Base-by-base conservation (phyloP, 352 stramenopile genomes). In the Phytophthora pluvialis region DNA sequence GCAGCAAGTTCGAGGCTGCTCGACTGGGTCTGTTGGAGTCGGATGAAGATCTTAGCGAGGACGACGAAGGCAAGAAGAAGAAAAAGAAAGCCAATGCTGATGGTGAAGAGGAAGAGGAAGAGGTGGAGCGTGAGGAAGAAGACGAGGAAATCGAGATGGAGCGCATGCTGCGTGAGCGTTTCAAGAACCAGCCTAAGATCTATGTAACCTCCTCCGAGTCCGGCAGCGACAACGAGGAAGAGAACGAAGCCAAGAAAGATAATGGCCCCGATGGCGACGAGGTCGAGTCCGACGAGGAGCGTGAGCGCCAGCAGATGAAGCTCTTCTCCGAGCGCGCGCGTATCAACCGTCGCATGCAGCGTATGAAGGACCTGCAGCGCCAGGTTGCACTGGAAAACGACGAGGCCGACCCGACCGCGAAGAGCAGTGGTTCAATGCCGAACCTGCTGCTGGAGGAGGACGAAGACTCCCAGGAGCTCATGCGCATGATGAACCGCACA, bases 171-270 rank as follows among this genome's bases (percentile, higher is more conserved):
- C 83, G 83, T 15, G 81, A 93, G 35, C 83, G 87, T 31, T 92
- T 77, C 66, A 40, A 59, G 60, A 87, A 89, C 68, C 87, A 95
- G 33, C 87, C 87, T 3, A 86, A 95, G 57, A 93, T 95, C 45
- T 95, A 95, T 62, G 86, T 95, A 58, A 93, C 87, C 28, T 95
- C 87, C 8, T 92, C 83, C n/a, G 86, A 94, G 67, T 92, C 83
- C 3, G 86, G 88, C 43, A 80, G 70, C 59, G 76, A 91, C 16
- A 69, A 83, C 12, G 80, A 90, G 44, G 71, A 86, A 13, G 65
- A 70, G 13, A 57, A 58, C 11, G 60, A 70, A 6, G 29, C 44
- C 10, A 51, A 69, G 5, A 64, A 78, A 33, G 45, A 73, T 7
- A 67, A 67, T n/a, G 55, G 36, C 0, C 52, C 58, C 0, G 76